Evolutionary conservation across 768 basidiomycete genomes (phyloP).

Genomic region (Cantharellus anzutake): DNA sequence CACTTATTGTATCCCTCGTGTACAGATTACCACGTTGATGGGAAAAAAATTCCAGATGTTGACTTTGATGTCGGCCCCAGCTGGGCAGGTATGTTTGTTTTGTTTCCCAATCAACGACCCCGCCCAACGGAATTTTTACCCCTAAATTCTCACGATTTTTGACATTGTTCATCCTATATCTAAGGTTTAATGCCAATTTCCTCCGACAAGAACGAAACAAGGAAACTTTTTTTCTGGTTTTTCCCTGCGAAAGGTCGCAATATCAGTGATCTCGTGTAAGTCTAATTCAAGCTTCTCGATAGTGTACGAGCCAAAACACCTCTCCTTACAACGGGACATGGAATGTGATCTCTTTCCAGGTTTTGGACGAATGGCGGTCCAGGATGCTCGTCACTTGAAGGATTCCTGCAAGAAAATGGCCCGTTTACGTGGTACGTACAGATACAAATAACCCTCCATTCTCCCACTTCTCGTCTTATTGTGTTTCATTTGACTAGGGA

Average conservation of each 20-base stretch:
- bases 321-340: neutral
- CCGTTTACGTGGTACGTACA: neutral
- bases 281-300: neutral
- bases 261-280: neutral
- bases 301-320: too few species aligned
- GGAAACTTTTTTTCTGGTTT: constrained; percentile 7
- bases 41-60: neutral
- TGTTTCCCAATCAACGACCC: neutral
- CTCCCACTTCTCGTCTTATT: neutral
- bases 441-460: neutral
- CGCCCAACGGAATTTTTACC: neutral
- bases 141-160: neutral
- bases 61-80: constrained; percentile 1
- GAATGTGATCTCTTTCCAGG: neutral
- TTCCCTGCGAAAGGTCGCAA: neutral
- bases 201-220: neutral
- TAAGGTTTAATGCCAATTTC: constrained; percentile 1
- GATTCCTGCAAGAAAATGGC: constrained; percentile 2
- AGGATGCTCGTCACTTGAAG: constrained; percentile 1
- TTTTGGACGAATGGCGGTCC: neutral
- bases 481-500: neutral
- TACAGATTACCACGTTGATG: constrained; percentile 3
- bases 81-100: constrained; percentile 2
- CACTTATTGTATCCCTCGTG: too few species aligned
- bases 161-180: neutral